Conservation (phyloP, 2,329 filamentous ascomycete species). For the Epichloe sylvatica region DNA sequence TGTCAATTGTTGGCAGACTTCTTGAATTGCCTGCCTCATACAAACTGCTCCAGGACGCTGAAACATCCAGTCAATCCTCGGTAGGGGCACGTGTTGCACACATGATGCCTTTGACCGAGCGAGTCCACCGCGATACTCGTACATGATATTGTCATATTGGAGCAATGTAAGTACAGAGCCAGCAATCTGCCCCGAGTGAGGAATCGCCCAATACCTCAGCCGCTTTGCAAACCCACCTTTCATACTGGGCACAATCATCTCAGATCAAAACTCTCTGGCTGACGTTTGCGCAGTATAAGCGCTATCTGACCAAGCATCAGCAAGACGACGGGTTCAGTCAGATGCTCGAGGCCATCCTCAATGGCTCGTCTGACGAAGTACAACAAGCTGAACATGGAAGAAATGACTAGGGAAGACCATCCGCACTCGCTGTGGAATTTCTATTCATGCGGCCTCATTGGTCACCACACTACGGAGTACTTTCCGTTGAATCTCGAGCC, state of each 20-base stretch:
- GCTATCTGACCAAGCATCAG: slow-evolving; percentile 4
- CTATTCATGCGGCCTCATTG: too few relatives aligned
- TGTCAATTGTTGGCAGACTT: not conserved
- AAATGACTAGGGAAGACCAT: not conserved
- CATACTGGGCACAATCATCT: too few relatives aligned
- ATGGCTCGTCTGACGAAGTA: slow-evolving; percentile 8
- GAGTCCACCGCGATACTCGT: not conserved
- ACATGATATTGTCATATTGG: not conserved
- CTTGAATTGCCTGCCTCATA: not conserved
- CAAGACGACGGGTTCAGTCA: slow-evolving; percentile 6
- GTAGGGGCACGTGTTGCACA: slow-evolving; percentile 1
- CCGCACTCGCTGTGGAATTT: too few relatives aligned
- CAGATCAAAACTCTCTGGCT: not conserved
- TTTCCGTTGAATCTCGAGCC: not conserved
- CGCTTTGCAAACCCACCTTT: too few relatives aligned
- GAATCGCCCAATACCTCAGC: too few relatives aligned
- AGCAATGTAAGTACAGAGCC: not conserved
- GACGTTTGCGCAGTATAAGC: not conserved
- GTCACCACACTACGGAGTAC: too few relatives aligned
- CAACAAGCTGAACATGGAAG: not conserved
- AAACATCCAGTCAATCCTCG: not conserved
- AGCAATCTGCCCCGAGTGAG: not conserved
- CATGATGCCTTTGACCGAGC: not conserved
- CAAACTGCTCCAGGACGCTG: not conserved
- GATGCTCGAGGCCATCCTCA: slow-evolving; percentile 8